Evolutionary conservation across 202 grass and related monocot species (phyloP), one percentile per base, ranked within the genome.

Genomic region (Sporobolus alterniflorus): DNA sequence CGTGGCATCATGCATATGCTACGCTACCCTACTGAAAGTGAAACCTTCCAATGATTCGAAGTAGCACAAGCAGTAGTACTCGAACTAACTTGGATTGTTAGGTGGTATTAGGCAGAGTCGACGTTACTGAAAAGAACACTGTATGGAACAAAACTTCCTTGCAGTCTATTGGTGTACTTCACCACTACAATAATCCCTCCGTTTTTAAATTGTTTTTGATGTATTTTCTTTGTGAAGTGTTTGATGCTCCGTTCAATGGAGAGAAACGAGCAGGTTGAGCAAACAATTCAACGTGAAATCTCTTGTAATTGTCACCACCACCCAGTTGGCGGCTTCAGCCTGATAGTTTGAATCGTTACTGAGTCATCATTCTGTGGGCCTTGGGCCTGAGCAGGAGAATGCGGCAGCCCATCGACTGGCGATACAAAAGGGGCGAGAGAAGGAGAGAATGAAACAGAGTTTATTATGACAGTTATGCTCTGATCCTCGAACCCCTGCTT

Each of bases 31-130:
- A 52, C 44, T 68, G 75, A 62, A 68, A 82, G 46, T 22, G 64
- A 87, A 79, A 11, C 32, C n/a, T 52, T 75, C 30, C 74, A 57
- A 83, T 88, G 29, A 78, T 88, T 73, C 22, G 40, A 65, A 50
- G 69, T 33, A 21, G 72, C 46, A 57, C 26, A 77, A 36, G 67
- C 40, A 39, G 28, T 22, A 65, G 28, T 31, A 3, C 46, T 39
- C 22, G 47, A 80, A 61, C 44, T 78, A 88, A 62, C 63, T 50
- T 9, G 7, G 50, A 25, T n/a, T n/a, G n/a, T n/a, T 33, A 24
- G 78, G 51, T 87, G 51, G 52, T 82, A 77, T 60, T 69, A 75
- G 59, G 59, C 22, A 49, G 6, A 39, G 69, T 81, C 60, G 60
- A 67, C 65, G 54, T 55, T 72, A 67, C 67, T 67, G 18, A 57